Conservation (phyloP, 148 eudicot species). For the Chenopodium suecicum region DNA sequence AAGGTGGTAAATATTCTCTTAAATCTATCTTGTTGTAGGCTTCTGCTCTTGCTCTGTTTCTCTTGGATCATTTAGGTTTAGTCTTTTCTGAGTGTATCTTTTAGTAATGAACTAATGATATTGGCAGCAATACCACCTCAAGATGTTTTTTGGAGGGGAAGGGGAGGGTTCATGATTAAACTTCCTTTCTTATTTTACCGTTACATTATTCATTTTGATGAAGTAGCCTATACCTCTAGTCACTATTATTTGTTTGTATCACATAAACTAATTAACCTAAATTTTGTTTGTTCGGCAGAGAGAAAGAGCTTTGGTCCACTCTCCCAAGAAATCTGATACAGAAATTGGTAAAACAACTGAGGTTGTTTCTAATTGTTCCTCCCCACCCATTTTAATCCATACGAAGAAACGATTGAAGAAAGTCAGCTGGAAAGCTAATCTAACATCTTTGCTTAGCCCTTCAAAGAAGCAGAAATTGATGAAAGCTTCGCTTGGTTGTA, state of each 20-base stretch:
- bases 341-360: slow-evolving; percentile 7
- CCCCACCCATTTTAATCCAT: slow-evolving; percentile 12
- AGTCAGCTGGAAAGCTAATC: slow-evolving; percentile 30
- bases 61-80: background rate
- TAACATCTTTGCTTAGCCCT: slow-evolving; percentile 20
- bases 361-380: slow-evolving; percentile 13
- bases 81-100: background rate
- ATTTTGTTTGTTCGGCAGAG: slow-evolving; percentile 17
- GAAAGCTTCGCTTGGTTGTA: background rate
- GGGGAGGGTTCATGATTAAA: background rate
- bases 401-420: slow-evolving; percentile 22
- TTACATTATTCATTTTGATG: background rate
- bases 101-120: background rate
- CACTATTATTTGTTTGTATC: background rate
- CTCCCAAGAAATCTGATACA: slow-evolving; percentile 11
- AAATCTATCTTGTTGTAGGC: background rate
- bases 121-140: background rate
- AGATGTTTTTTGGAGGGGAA: no score
- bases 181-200: background rate
- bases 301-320: slow-evolving; percentile 5
- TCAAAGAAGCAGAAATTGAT: slow-evolving; percentile 21
- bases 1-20: slow-evolving; percentile 48
- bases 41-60: background rate
- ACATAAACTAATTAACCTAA: background rate
- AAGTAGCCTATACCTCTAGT: background rate